Percentiles rank a stretch among this genome's conserved stretches.
Evolutionary conservation across 2,329 filamentous ascomycete genomes (phyloP).

Genomic region (Lasiodiplodia hormozganensis): DNA sequence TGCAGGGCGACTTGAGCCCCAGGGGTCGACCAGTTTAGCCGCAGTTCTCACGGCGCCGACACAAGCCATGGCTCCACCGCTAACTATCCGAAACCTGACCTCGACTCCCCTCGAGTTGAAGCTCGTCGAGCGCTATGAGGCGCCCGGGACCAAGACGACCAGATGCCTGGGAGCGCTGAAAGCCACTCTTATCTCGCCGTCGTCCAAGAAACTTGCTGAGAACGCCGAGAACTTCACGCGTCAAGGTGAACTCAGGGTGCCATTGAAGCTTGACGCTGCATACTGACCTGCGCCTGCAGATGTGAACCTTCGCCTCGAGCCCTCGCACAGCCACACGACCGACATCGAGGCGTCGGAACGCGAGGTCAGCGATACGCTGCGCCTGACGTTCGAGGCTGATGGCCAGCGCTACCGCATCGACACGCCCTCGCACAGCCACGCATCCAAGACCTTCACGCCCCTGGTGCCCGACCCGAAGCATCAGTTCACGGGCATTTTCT

Average conservation of each 20-base stretch:
- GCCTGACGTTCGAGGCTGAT: constrained; percentile 74
- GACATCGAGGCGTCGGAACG: constrained; percentile 67
- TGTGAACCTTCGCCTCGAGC: constrained; percentile 67
- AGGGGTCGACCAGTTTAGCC: constrained; percentile 21
- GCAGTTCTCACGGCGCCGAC: constrained; percentile 19
- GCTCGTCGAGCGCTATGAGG: constrained; percentile 75
- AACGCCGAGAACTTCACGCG: constrained; percentile 67
- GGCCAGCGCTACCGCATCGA: constrained; percentile 75
- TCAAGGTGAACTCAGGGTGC: constrained; percentile 42
- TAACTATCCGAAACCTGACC: constrained; percentile 85
- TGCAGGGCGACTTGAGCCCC: neutral
- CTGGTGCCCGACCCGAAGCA: constrained; percentile 48
- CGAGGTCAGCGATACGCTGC: constrained; percentile 68
- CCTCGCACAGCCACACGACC: constrained; percentile 71
- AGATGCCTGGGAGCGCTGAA: constrained; percentile 36
- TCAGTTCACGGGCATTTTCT: constrained; percentile 52
- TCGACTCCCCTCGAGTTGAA: constrained; percentile 75
- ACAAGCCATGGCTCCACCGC: constrained; percentile 32
- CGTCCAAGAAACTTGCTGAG: constrained; percentile 54
- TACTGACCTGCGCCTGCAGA: constrained; percentile 45
- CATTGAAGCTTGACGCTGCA: neutral
- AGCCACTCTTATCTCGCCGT: constrained; percentile 36
- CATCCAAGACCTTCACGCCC: constrained; percentile 47
- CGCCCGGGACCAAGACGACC: constrained; percentile 51
- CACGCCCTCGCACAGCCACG: constrained; percentile 63